These are phyloP conservation scores for Anthracocystis walkeri DNA, from an alignment of 1,284 basidiomycete genomes.

Conservation along the genomic window DNA sequence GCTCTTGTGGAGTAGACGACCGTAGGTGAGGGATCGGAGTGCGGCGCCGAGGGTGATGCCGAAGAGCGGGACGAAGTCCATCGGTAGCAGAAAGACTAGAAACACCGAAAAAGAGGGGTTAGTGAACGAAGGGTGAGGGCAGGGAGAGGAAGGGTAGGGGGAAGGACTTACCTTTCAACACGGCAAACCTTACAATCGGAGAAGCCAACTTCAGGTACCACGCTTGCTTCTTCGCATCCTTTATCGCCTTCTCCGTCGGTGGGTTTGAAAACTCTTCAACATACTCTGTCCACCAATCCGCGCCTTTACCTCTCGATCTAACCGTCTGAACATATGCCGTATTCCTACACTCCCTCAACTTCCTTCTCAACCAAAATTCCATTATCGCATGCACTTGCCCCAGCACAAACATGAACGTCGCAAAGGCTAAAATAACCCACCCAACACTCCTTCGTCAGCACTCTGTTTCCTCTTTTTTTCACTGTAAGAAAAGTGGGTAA, in stretches of 20 bases:
- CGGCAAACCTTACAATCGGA: slow-evolving; percentile 51
- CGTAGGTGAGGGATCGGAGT: slow-evolving; percentile 55
- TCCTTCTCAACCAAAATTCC: slow-evolving; percentile 61
- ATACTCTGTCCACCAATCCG: slow-evolving; percentile 67
- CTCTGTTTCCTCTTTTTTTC: no score
- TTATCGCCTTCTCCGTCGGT: slow-evolving; percentile 56
- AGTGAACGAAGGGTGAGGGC: no score
- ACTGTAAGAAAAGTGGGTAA: no score
- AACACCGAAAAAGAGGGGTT: background rate
- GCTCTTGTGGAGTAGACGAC: slow-evolving; percentile 43
- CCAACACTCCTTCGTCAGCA: slow-evolving; percentile 9
- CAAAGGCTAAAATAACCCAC: slow-evolving; percentile 44
- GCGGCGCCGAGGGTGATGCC: slow-evolving; percentile 53
- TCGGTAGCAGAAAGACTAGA: slow-evolving; percentile 56
- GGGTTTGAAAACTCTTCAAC: slow-evolving; percentile 65
- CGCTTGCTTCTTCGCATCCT: slow-evolving; percentile 56
- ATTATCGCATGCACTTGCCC: slow-evolving; percentile 64
- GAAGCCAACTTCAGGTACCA: slow-evolving; percentile 55
- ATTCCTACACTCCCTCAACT: slow-evolving; percentile 52
- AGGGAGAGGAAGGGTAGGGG: no score
- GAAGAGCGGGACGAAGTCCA: slow-evolving; percentile 65
- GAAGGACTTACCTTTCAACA: slow-evolving; percentile 49
- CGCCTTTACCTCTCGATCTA: slow-evolving; percentile 58
- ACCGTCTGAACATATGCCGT: slow-evolving; percentile 65
- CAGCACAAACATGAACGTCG: slow-evolving; percentile 64